phyloP scores from a whole-genome alignment of 495 filamentous ascomycete species.

The Penicillium macrosclerotiorum region DNA sequence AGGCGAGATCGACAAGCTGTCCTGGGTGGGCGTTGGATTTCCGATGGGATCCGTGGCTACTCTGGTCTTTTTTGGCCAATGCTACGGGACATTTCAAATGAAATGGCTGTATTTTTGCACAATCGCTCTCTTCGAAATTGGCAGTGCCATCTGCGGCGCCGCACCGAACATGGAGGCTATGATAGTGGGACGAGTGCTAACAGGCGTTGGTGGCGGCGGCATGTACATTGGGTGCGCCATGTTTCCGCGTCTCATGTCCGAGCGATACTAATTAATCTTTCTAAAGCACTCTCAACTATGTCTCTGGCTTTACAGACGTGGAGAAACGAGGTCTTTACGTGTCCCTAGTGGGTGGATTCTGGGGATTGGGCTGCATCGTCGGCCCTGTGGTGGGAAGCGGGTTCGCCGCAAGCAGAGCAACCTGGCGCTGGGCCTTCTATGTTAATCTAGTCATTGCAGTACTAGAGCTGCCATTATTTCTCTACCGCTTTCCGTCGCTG shows the following conservation, averaged over 20 bases:
- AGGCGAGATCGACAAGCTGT: constrained; percentile 16
- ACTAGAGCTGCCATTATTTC: neutral
- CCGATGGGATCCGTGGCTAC: constrained; percentile 13
- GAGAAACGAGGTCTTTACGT: constrained; percentile 48
- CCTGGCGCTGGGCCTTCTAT: constrained; percentile 19
- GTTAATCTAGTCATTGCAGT: constrained; percentile 11
- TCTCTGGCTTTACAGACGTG: constrained; percentile 38
- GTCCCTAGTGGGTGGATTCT: constrained; percentile 30
- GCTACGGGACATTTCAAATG: neutral
- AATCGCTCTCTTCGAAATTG: neutral
- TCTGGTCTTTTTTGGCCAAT: constrained; percentile 1
- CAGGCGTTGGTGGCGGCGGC: constrained; percentile 33
- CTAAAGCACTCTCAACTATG: constrained; percentile 42
- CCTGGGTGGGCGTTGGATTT: constrained; percentile 27
- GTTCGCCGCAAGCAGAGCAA: neutral
- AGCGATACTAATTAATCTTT: no score
- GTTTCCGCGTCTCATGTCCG: no score
- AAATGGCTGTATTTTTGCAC: neutral
- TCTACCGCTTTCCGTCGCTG: neutral
- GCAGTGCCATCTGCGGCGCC: neutral
- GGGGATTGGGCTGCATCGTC: constrained; percentile 46
- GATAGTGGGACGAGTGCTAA: constrained; percentile 35
- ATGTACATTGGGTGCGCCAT: constrained; percentile 25
- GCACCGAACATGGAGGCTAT: constrained; percentile 22
- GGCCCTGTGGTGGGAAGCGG: constrained; percentile 39